Evolutionary conservation across 495 filamentous ascomycete genomes (phyloP).

Genomic region (Viridothelium virens): DNA sequence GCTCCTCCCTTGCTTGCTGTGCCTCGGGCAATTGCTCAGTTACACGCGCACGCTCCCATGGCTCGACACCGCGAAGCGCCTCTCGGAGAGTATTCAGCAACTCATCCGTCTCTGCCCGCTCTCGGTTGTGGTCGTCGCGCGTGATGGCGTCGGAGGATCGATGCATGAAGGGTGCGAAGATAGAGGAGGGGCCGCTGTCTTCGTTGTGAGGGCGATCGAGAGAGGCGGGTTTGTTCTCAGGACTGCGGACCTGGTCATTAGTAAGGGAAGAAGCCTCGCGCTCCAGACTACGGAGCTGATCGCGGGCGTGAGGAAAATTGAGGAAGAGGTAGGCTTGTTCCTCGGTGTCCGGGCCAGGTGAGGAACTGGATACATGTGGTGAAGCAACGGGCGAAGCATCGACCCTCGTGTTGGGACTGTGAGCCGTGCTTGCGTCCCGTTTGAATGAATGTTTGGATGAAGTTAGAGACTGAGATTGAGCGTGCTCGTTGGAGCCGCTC

Average conservation of each 20-base stretch:
- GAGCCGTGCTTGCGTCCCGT: background rate
- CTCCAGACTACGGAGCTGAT: background rate
- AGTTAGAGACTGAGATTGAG: background rate
- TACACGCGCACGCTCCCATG: background rate
- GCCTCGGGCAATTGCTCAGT: background rate
- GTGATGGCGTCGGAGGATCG: background rate
- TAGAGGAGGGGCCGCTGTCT: background rate
- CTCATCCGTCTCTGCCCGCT: background rate
- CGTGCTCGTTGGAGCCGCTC: background rate
- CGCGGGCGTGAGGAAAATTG: conserved; percentile 8
- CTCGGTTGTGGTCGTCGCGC: background rate
- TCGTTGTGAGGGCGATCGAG: background rate
- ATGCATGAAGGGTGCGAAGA: background rate
- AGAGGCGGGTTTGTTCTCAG: background rate
- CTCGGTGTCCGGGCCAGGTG: background rate
- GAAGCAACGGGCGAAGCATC: background rate
- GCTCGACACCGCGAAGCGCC: conserved; percentile 1
- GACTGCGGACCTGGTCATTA: background rate
- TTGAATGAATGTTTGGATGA: background rate
- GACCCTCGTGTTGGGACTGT: background rate
- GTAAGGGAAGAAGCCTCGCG: background rate
- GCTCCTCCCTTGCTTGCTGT: background rate
- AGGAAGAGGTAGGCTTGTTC: conserved; percentile 9
- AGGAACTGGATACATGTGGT: too few species aligned
- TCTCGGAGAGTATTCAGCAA: background rate